phyloP scores from a whole-genome alignment of 495 filamentous ascomycete genomes.

The Lasiosphaeriaceae sp. region DNA sequence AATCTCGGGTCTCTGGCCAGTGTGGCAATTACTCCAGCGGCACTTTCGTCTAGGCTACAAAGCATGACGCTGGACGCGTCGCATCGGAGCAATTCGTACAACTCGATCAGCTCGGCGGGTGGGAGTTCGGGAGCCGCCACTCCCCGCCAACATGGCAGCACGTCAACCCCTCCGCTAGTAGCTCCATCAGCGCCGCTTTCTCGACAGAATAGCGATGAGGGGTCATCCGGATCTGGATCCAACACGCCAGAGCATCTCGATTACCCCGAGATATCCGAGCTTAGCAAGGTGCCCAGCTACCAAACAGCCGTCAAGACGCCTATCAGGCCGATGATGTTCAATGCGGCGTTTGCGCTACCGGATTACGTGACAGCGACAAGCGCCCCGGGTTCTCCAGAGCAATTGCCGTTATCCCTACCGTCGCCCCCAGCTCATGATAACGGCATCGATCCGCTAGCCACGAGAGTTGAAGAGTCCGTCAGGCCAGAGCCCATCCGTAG shows the following conservation, averaged over 20 bases:
- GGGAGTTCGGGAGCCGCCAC: constrained; percentile 26
- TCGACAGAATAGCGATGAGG: constrained; percentile 60
- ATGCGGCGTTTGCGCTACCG: constrained; percentile 27
- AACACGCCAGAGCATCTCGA: constrained; percentile 57
- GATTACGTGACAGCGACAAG: constrained; percentile 42
- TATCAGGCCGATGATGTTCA: constrained; percentile 36
- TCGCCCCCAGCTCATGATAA: constrained; percentile 18
- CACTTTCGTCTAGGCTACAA: constrained; percentile 59
- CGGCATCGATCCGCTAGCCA: constrained; percentile 23
- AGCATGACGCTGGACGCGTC: constrained; percentile 49
- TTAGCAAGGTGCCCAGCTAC: constrained; percentile 79
- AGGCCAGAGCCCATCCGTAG: not conserved
- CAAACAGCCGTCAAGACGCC: constrained; percentile 64
- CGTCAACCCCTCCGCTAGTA: constrained; percentile 25
- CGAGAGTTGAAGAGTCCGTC: not conserved
- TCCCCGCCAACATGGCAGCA: constrained; percentile 27
- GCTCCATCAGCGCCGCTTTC: constrained; percentile 40
- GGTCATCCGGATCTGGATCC: constrained; percentile 13
- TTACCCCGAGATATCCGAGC: constrained; percentile 55
- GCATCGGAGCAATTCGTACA: constrained; percentile 31
- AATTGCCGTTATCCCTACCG: not conserved
- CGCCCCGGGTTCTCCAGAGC: constrained; percentile 29
- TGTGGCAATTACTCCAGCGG: constrained; percentile 53
- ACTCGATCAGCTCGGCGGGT: constrained; percentile 24
- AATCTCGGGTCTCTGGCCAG: constrained; percentile 56